A percentile compares a stretch with the other conserved stretches of the same genome.
These are phyloP conservation scores for Cylindrotheca fusiformis DNA, from an alignment of 108 stramenopile species.

Conservation along the genomic window DNA sequence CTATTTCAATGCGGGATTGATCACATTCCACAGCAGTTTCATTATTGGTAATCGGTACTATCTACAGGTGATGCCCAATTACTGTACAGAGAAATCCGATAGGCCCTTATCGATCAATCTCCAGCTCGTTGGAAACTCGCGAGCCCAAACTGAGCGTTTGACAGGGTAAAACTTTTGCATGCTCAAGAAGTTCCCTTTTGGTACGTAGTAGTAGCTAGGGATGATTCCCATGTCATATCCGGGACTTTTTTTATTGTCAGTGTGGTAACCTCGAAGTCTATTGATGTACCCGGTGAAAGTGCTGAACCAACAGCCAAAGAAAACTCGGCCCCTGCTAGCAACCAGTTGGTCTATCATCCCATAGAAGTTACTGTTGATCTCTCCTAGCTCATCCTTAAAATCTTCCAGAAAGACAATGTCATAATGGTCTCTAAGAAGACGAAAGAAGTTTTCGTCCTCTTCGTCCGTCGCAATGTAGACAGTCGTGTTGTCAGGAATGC, in stretches of 20 bases:
- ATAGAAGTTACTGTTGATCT: conserved; percentile 37
- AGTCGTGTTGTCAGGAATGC: conserved; percentile 34
- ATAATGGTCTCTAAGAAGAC: conserved; percentile 57
- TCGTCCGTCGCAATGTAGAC: conserved; percentile 86
- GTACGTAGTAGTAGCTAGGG: conserved; percentile 44
- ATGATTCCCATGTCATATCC: conserved; percentile 60
- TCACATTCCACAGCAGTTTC: no score
- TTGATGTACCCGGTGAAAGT: conserved; percentile 76
- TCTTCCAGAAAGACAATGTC: conserved; percentile 72
- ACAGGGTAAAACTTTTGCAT: conserved; percentile 41
- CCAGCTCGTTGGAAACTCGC: conserved; percentile 73
- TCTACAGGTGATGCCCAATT: no score
- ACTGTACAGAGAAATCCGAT: no score
- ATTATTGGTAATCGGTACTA: no score
- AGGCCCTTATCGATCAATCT: conserved; percentile 56
- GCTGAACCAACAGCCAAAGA: conserved; percentile 34
- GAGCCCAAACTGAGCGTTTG: conserved; percentile 26
- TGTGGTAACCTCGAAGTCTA: conserved; percentile 74
- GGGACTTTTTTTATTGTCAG: conserved; percentile 40
- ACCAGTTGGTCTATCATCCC: conserved; percentile 85
- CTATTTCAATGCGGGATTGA: no score
- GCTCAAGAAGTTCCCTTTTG: conserved; percentile 33
- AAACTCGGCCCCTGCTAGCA: conserved; percentile 59
- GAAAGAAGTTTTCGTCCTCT: conserved; percentile 68
- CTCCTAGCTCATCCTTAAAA: conserved; percentile 36